Evolutionary conservation across 2,329 filamentous ascomycete genomes (phyloP).

Genomic region (Penicillium sp.): DNA sequence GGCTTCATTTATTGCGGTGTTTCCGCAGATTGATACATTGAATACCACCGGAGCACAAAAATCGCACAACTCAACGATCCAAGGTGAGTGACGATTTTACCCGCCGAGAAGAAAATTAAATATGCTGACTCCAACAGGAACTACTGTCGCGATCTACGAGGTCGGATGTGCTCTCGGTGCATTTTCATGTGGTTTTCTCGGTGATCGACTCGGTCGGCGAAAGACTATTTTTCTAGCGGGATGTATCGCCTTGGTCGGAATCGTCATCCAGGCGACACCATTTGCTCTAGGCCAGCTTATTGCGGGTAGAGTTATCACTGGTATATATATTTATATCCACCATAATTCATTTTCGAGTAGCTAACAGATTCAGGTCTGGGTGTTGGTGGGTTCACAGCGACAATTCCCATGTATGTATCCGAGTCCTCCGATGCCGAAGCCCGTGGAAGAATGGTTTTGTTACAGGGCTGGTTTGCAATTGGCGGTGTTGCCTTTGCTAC

Average conservation of each 20-base stretch:
- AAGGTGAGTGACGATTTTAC: constrained; percentile 6
- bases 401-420: constrained; percentile 26
- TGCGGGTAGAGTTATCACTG: constrained; percentile 17
- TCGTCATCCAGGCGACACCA: constrained; percentile 18
- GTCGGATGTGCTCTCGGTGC: constrained; percentile 25
- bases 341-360: neutral
- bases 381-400: constrained; percentile 26
- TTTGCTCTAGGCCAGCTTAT: constrained; percentile 15
- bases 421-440: constrained; percentile 17
- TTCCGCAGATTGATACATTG: constrained; percentile 18
- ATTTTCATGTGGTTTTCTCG: constrained; percentile 11
- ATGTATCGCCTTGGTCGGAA: constrained; percentile 14
- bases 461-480: constrained; percentile 22
- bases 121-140: constrained; percentile 12
- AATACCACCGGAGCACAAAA: constrained; percentile 12
- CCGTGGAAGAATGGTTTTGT: constrained; percentile 20
- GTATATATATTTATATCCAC: constrained; percentile 1
- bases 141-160: constrained; percentile 27
- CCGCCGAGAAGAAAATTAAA: neutral
- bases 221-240: constrained; percentile 18
- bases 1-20: constrained; percentile 15
- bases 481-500: constrained; percentile 28
- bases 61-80: constrained; percentile 19
- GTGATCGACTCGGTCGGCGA: constrained; percentile 20
- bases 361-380: constrained; percentile 17